Conservation (phyloP, 306 rosid genomes). For the Gastrolobium villosum region DNA sequence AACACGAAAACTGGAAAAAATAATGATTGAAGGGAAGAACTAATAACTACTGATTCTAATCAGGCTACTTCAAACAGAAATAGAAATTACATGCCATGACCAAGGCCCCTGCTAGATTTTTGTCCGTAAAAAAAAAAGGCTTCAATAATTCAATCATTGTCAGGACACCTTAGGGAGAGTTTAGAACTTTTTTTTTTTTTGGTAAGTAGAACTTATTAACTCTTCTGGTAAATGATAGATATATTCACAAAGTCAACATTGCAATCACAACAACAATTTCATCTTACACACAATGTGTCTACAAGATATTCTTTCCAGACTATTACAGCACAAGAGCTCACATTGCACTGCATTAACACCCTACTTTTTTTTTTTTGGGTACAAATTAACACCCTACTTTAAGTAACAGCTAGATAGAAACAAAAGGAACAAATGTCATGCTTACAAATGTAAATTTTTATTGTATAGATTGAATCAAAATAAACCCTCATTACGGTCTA, state of each 20-base stretch:
- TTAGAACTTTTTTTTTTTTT: not conserved
- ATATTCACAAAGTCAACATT: not conserved
- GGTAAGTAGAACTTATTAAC: no score
- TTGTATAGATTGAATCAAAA: slow-evolving; percentile 15
- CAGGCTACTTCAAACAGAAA: no score
- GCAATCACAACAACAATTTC: slow-evolving; percentile 7
- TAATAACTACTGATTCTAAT: slow-evolving; percentile 14
- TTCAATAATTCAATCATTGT: not conserved
- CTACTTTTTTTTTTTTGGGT: no score
- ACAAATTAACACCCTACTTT: slow-evolving; percentile 24
- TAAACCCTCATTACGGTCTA: slow-evolving; percentile 5
- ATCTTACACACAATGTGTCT: not conserved
- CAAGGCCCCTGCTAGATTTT: not conserved
- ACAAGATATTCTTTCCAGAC: not conserved
- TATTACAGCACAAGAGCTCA: not conserved
- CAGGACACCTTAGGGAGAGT: not conserved
- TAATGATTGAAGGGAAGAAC: not conserved
- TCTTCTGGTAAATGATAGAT: not conserved
- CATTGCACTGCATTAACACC: not conserved
- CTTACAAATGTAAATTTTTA: not conserved
- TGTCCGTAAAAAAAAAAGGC: not conserved
- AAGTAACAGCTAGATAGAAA: slow-evolving; percentile 16
- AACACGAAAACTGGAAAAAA: not conserved
- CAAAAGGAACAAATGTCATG: slow-evolving; percentile 7
- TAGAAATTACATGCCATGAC: no score